phyloP scores from a whole-genome alignment of 2,329 filamentous ascomycete species.

The Fusarium sp. region DNA sequence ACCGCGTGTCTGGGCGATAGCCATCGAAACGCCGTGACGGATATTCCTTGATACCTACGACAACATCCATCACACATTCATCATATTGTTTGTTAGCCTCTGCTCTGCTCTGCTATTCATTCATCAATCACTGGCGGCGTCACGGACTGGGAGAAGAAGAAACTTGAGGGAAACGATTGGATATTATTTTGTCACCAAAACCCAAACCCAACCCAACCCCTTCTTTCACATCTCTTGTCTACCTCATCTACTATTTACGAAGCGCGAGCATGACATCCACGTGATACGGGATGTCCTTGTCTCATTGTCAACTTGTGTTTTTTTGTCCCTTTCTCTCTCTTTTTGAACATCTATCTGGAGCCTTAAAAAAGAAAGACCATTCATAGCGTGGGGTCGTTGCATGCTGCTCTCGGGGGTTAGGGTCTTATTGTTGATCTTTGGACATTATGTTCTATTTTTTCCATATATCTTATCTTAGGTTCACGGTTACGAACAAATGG shows the following conservation, averaged over 20 bases:
- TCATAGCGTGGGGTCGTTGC: slow-evolving; percentile 45
- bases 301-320: slow-evolving; percentile 21
- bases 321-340: background rate
- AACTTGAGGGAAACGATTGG: slow-evolving; percentile 1
- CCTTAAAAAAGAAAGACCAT: slow-evolving; percentile 38
- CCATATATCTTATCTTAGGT: slow-evolving; percentile 38
- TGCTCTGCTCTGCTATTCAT: slow-evolving; percentile 12
- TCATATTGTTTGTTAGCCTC: slow-evolving; percentile 26
- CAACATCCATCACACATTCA: slow-evolving; percentile 11
- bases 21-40: slow-evolving; percentile 26
- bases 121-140: slow-evolving; percentile 41
- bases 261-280: slow-evolving; percentile 32
- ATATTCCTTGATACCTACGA: background rate
- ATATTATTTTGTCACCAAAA: slow-evolving; percentile 6
- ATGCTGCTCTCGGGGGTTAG: slow-evolving; percentile 33
- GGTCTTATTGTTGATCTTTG: slow-evolving; percentile 25
- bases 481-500: slow-evolving; percentile 41
- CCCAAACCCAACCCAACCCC: background rate
- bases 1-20: slow-evolving; percentile 35
- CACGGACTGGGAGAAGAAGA: slow-evolving; percentile 27
- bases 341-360: slow-evolving; percentile 16
- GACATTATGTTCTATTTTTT: slow-evolving; percentile 1
- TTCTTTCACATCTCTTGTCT: slow-evolving; percentile 25
- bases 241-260: slow-evolving; percentile 24
- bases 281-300: slow-evolving; percentile 21